Conservation (phyloP, 345 rosid species). For the Brassica carinata region DNA sequence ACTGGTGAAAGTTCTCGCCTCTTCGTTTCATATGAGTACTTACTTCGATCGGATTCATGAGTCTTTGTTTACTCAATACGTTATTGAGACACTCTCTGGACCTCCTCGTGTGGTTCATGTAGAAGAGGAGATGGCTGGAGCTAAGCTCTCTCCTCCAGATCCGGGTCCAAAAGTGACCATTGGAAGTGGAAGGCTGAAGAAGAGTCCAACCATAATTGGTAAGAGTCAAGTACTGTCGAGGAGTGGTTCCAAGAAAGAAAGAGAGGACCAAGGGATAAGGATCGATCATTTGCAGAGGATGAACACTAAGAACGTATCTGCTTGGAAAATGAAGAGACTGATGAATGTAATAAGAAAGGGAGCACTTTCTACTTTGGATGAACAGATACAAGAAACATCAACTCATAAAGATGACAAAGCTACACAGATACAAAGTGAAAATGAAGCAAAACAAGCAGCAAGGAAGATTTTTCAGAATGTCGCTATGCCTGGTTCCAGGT, state of each 20-base stretch:
- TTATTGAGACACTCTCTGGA: conserved; percentile 81
- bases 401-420: conserved; percentile 57
- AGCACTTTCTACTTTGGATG: conserved; percentile 76
- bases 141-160: conserved; percentile 42
- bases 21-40: conserved; percentile 85
- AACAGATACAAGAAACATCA: conserved; percentile 60
- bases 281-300: conserved; percentile 75
- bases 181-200: conserved; percentile 52
- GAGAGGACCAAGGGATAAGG: conserved; percentile 51
- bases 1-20: conserved; percentile 88
- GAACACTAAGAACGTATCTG: conserved; percentile 78
- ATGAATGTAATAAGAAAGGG: conserved; percentile 72
- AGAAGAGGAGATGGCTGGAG: conserved; percentile 57
- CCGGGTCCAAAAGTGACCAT: conserved; percentile 39
- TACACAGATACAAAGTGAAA: conserved; percentile 64
- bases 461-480: conserved; percentile 78
- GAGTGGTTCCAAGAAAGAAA: conserved; percentile 47
- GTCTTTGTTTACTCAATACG: conserved; percentile 75
- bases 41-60: conserved; percentile 93
- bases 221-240: conserved; percentile 57
- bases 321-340: conserved; percentile 96
- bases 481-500: conserved; percentile 71
- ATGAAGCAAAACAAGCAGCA: conserved; percentile 84
- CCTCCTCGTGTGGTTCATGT: conserved; percentile 65
- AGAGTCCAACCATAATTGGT: conserved; percentile 40